Evolutionary conservation across 176 grass and related monocot species (phyloP).

Genomic region (Oryza meridionalis): DNA sequence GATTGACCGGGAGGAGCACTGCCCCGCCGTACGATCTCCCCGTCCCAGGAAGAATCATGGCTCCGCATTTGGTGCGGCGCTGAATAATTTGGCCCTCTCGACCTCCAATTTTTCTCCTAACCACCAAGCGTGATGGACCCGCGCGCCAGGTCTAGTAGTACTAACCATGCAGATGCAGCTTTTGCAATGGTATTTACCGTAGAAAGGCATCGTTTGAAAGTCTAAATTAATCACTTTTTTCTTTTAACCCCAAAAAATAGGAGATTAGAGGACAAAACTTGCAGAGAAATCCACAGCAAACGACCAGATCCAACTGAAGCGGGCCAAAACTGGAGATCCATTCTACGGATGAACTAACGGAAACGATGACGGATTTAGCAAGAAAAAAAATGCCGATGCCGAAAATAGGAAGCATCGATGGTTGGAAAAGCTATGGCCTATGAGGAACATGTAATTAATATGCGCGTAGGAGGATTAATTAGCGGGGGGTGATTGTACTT

Average conservation of each 20-base stretch:
- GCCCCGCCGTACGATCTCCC: slow-evolving; percentile 4
- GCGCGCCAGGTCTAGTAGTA: not conserved
- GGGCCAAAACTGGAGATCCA: not conserved
- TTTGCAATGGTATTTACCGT: slow-evolving; percentile 18
- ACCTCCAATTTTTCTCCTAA: not conserved
- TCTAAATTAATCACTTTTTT: slow-evolving; percentile 18
- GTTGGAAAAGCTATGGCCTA: not conserved
- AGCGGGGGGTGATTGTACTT: slow-evolving; percentile 40
- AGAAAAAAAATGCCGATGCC: slow-evolving; percentile 29
- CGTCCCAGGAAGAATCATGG: not conserved
- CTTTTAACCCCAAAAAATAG: slow-evolving; percentile 1
- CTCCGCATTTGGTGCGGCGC: not conserved
- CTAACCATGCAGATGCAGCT: slow-evolving; percentile 4
- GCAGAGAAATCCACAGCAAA: slow-evolving; percentile 17
- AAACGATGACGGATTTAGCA: not conserved
- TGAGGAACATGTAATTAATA: not conserved
- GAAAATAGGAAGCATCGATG: not conserved
- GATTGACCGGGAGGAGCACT: slow-evolving; percentile 15
- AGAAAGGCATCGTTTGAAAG: slow-evolving; percentile 22
- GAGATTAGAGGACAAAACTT: slow-evolving; percentile 31
- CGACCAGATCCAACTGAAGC: slow-evolving; percentile 53
- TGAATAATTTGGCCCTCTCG: slow-evolving; percentile 36
- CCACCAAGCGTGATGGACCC: slow-evolving; percentile 16
- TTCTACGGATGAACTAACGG: slow-evolving; percentile 1
- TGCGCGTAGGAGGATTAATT: slow-evolving; percentile 22